Percentiles rank a stretch among this genome's conserved stretches.
These are phyloP conservation scores for Huntiella bhutanensis DNA, from an alignment of 2,329 filamentous ascomycete genomes.

Conservation along the genomic window DNA sequence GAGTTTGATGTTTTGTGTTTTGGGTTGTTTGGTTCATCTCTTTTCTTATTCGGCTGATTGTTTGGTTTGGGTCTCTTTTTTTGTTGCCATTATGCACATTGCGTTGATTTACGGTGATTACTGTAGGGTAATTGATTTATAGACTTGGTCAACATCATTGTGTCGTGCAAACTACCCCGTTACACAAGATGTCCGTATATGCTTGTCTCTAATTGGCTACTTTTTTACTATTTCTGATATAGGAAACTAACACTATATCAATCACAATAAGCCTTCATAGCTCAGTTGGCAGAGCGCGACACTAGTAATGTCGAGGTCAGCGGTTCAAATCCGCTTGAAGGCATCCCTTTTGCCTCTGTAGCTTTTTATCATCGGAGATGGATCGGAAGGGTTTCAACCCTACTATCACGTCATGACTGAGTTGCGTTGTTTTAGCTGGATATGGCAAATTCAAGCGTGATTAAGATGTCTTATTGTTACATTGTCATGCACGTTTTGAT, in stretches of 20 bases:
- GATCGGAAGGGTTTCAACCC: not conserved
- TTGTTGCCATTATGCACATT: too few relatives aligned
- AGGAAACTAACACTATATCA: not conserved
- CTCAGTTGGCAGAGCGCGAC: constrained; percentile 11
- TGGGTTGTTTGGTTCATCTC: too few relatives aligned
- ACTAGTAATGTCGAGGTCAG: constrained; percentile 9
- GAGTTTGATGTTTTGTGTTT: too few relatives aligned
- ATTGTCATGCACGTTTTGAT: not conserved
- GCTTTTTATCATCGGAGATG: not conserved
- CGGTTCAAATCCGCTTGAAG: constrained; percentile 5
- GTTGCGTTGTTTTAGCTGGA: not conserved
- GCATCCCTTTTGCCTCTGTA: not conserved
- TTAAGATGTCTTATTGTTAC: too few relatives aligned
- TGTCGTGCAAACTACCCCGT: too few relatives aligned
- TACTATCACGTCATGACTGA: not conserved
- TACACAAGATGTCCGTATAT: too few relatives aligned
- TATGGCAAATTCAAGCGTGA: not conserved
- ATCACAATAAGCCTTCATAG: constrained; percentile 3
- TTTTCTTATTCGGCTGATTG: too few relatives aligned
- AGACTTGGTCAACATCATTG: too few relatives aligned
- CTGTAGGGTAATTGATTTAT: too few relatives aligned
- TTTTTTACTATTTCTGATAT: not conserved
- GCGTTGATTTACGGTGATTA: too few relatives aligned
- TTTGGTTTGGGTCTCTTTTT: too few relatives aligned
- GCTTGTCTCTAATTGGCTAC: not conserved